A percentile compares a stretch with the other conserved stretches of the same genome.
These are phyloP conservation scores for Uronychia binucleata DNA, from an alignment of 73 alveolate species.

Conservation along the genomic window DNA sequence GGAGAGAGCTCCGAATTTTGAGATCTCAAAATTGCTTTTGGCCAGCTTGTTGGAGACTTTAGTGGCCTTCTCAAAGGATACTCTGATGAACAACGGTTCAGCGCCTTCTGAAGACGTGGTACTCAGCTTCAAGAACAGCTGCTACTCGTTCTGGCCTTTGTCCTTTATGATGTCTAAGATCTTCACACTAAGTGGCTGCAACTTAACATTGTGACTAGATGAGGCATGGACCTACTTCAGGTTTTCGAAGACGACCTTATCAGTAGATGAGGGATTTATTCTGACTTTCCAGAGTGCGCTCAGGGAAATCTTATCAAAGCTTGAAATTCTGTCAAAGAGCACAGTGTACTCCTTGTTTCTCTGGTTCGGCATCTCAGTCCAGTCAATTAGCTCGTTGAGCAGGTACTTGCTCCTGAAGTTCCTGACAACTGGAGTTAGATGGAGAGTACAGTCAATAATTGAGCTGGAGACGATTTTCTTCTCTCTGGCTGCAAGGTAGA, in stretches of 20 bases:
- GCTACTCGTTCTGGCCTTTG: neutral
- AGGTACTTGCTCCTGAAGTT: neutral
- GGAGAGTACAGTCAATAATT: no score
- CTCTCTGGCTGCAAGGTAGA: constrained; percentile 3
- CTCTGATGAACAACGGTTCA: neutral
- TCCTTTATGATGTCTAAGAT: neutral
- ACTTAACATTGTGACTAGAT: neutral
- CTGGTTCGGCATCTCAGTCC: neutral
- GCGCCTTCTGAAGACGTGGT: neutral
- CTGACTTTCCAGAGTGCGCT: neutral
- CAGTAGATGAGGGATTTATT: neutral
- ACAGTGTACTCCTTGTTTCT: neutral
- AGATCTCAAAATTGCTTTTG: constrained; percentile 32
- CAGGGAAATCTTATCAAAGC: neutral
- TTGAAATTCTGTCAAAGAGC: neutral
- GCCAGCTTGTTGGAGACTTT: neutral
- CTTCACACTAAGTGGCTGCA: neutral
- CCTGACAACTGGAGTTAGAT: neutral
- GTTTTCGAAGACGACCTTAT: neutral
- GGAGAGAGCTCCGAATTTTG: constrained; percentile 24
- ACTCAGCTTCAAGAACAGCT: neutral
- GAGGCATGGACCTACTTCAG: neutral
- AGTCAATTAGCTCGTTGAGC: neutral
- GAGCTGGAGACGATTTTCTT: neutral
- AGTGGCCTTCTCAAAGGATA: neutral